phyloP scores from a whole-genome alignment of 2,329 filamentous ascomycete species.

The Hyphodiscus sp. region DNA sequence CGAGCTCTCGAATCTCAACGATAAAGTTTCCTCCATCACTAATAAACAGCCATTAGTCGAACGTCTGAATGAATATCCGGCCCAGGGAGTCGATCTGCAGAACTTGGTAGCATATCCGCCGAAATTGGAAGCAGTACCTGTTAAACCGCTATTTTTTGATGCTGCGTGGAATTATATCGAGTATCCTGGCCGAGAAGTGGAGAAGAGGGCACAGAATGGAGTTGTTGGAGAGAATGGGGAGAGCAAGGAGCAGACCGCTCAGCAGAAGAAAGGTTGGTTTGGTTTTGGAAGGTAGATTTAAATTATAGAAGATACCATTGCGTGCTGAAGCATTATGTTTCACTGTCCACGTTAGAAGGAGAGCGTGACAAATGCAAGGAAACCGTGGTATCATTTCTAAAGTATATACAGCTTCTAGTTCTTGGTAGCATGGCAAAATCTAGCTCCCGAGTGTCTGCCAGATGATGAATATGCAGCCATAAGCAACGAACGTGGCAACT shows the following conservation, averaged over 20 bases:
- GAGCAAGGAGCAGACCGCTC: constrained; percentile 33
- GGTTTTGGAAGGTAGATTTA: constrained; percentile 44
- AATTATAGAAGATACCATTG: too few species aligned
- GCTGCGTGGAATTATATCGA: constrained; percentile 97
- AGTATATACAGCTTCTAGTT: too few species aligned
- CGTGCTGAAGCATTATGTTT: too few species aligned
- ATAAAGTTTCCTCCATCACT: constrained; percentile 28
- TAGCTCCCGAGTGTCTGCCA: not conserved
- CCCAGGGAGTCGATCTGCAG: constrained; percentile 60
- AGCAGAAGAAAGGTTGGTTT: constrained; percentile 70
- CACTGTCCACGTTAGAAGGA: too few species aligned
- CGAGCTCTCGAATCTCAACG: constrained; percentile 62
- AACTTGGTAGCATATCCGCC: constrained; percentile 87
- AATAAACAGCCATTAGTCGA: constrained; percentile 60
- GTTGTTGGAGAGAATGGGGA: constrained; percentile 12
- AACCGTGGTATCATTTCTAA: too few species aligned
- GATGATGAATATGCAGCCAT: not conserved
- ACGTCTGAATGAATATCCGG: constrained; percentile 67
- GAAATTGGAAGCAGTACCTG: constrained; percentile 71
- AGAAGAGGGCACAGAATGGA: constrained; percentile 26
- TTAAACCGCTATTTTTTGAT: constrained; percentile 94
- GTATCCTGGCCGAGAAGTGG: constrained; percentile 61
- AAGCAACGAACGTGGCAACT: not conserved
- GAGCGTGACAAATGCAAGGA: too few species aligned
- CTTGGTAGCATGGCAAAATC: not conserved